Base-by-base conservation (phyloP, 1,139 yeast genomes). In the Casaregolazyma suthepensis region DNA sequence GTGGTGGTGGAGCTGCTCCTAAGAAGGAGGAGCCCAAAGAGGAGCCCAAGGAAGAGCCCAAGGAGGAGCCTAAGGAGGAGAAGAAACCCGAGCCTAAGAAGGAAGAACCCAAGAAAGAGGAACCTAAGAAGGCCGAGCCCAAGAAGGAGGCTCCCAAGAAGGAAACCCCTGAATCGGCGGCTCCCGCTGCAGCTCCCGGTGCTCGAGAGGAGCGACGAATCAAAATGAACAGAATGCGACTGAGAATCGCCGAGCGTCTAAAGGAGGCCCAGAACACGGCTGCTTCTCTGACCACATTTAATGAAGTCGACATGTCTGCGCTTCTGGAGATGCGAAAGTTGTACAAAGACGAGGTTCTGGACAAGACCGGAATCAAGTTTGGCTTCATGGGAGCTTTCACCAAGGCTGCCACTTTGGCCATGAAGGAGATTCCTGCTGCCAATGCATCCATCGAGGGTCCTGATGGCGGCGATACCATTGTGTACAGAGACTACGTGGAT, bases 321-420 rank as follows among this genome's bases (percentile, higher is more conserved):
- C 75, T 93, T 66, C 79, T 94, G 79, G 95, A 89, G 68, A 85
- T 94, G 93, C 86, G 99, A 78, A 91, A 91, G 75, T 78, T 87
- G 61, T 93, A 93, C 80, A 93, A 93, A 79, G 99, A 93, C 68
- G 99, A 93, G 75, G 80, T 94, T 70, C 81, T 94, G 69, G 94
- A 91, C 77, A 87, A 86, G 75, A 88, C 91, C 61, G 97, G 97
- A 66, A 80, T 86, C 74, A 94, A 94, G 79, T 81, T 93, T 65
- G 99, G 99, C 59, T 93, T 93, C 81, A 93, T 93, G 99, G 98
- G 99, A 72, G 90, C 96, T 40, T 93, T 93, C 77, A 84, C 98
- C 61, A 88, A 87, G 79, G 99, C 99, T 56, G 80, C 88, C 56
- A 81, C 93, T 55, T 79, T 91, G 68, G 99, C 99, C 61, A 87